Percentiles rank a stretch among this genome's conserved stretches.
phyloP scores from a whole-genome alignment of 495 filamentous ascomycete species.

The Penicillium cosmopolitanum region DNA sequence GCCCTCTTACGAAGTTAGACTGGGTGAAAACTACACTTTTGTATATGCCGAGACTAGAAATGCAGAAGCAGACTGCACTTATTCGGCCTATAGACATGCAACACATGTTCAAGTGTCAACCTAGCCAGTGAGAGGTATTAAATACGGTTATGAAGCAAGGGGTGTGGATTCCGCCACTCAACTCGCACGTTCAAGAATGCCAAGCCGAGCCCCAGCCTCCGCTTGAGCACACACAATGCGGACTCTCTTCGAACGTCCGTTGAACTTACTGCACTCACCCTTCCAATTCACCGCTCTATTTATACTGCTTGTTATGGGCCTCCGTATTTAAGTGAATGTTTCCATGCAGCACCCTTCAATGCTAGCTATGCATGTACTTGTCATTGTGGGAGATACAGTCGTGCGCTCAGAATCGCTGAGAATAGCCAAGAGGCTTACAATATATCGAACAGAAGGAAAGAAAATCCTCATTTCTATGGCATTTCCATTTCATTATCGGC shows the following conservation, averaged over 20 bases:
- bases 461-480: neutral
- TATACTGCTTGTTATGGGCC: neutral
- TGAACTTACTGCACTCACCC: neutral
- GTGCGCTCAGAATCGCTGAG: neutral
- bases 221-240: too few species aligned
- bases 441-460: neutral
- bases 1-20: neutral
- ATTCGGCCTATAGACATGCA: too few species aligned
- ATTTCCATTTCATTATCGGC: neutral
- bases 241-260: too few species aligned
- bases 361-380: neutral
- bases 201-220: neutral
- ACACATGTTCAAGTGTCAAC: too few species aligned
- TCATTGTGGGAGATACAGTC: neutral
- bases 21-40: too few species aligned
- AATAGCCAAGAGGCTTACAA: neutral
- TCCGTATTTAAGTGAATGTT: neutral
- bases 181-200: neutral
- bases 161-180: neutral
- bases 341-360: neutral
- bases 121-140: too few species aligned
- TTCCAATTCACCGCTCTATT: neutral
- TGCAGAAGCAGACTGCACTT: too few species aligned
- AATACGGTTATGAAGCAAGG: neutral
- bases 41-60: too few species aligned